A percentile compares a stretch with the other conserved stretches of the same genome.
Conservation (phyloP, 768 basidiomycete species). For the Auricularia auricula-judae region DNA sequence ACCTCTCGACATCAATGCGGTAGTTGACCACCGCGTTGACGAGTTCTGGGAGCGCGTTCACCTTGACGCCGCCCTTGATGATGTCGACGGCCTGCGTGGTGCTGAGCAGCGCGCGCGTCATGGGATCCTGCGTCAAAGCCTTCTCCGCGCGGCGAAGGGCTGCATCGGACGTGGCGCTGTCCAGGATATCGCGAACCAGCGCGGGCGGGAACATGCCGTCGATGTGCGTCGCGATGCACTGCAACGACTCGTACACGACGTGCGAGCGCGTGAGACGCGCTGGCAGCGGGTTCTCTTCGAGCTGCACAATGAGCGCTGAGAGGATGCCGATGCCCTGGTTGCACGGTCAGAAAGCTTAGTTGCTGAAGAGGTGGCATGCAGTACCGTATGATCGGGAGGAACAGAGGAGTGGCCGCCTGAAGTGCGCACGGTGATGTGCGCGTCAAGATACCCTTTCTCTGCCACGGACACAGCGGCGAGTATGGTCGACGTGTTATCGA, state of each 20-base stretch:
- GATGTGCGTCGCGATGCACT: conserved; percentile 33
- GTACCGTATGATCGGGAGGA: conserved; percentile 69
- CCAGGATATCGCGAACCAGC: conserved; percentile 19
- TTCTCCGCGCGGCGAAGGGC: conserved; percentile 25
- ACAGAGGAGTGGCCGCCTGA: conserved; percentile 81
- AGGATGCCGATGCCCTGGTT: conserved; percentile 71
- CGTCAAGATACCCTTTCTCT: conserved; percentile 64
- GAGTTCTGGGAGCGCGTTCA: conserved; percentile 34
- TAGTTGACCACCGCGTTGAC: conserved; percentile 12
- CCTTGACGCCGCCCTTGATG: conserved; percentile 28
- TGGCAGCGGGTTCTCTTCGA: conserved; percentile 50
- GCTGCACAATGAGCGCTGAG: conserved; percentile 51
- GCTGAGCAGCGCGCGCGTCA: conserved; percentile 17
- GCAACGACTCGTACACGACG: conserved; percentile 24
- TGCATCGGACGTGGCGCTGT: conserved; percentile 18
- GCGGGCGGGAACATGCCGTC: conserved; percentile 21
- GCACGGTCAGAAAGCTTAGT: background rate
- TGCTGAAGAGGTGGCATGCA: background rate
- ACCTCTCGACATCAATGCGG: conserved; percentile 11
- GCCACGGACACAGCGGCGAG: conserved; percentile 54
- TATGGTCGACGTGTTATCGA: conserved; percentile 37
- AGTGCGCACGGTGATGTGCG: conserved; percentile 50
- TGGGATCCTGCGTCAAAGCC: conserved; percentile 11
- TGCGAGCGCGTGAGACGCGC: conserved; percentile 22
- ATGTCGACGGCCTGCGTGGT: conserved; percentile 38